Base-by-base conservation (phyloP, 2,329 filamentous ascomycete genomes). In the Botryosphaeria dothidea region DNA sequence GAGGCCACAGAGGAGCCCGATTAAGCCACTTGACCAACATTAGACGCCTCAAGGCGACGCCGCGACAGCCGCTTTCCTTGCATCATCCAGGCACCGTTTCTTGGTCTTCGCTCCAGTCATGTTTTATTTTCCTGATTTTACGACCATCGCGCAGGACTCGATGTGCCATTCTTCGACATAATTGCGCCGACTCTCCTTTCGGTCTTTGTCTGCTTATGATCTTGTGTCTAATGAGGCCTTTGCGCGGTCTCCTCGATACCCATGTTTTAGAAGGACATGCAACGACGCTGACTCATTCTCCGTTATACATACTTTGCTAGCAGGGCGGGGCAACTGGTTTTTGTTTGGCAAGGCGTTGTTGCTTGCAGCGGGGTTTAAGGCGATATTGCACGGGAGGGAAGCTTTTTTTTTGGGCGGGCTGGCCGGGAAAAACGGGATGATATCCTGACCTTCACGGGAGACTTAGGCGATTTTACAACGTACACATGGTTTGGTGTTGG, bases 1-100 rank as follows among this genome's bases (percentile, higher is more conserved):
- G 82, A 83, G 70, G 79, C 68, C 17, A 67, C 71, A 23, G 77
- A 78, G 11, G 62, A 57, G 66, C 73, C 75, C 17, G 74, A 75
- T 41, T 76, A 60, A 68, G 46, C 9, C 25, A 7, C 34, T 31
- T 7, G 23, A 19, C 5, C 29, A 19, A 6, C 38, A 60, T 15
- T 60, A 57, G 52, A 60, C 56, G 56, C 27, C 56, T 27, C 23
- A 45, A 5, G 21, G 29, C 27, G 62, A 62, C 31, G 21, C 36
- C 29, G 17, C 19, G 25, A 27, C 34, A 57, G 13, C 19, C 34
- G 36, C 17, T 23, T 48, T 52, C 58, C 45, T 45, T 7, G 17
- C 11, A 15, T n/a, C 11, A 19, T 21, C 5, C 2, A 15, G 27
- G 27, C 29, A 38, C n/a, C 19, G 21, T 25, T 57, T 49, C 27